Evolutionary conservation across 148 eudicot species (phyloP).

Genomic region (Tetragonia tetragonoides): DNA sequence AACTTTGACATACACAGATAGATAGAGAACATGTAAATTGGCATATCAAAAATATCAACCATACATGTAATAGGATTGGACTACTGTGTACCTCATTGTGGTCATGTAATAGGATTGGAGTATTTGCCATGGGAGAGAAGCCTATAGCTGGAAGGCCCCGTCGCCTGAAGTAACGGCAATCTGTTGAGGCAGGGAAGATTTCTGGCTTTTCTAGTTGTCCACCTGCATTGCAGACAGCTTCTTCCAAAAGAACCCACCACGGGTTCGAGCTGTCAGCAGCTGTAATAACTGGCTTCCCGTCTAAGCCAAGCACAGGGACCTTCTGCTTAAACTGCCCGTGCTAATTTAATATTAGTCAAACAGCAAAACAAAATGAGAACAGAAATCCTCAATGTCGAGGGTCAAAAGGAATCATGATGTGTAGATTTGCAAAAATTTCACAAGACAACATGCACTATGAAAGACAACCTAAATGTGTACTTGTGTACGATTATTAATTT

Average conservation of each 20-base stretch:
- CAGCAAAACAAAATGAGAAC: constrained; percentile 10
- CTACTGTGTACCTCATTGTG: constrained; percentile 71
- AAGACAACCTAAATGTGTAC: too few relatives aligned
- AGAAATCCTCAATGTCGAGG: too few relatives aligned
- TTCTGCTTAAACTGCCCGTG: constrained; percentile 80
- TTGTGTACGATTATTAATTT: background rate
- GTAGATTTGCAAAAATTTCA: too few relatives aligned
- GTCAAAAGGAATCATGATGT: too few relatives aligned
- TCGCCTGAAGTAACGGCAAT: constrained; percentile 79
- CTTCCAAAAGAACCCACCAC: constrained; percentile 87
- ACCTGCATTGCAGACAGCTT: constrained; percentile 59
- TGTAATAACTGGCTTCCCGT: constrained; percentile 64
- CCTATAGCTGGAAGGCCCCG: constrained; percentile 89
- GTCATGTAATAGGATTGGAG: constrained; percentile 91
- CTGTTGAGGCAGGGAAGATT: constrained; percentile 95
- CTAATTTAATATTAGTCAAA: constrained; percentile 24
- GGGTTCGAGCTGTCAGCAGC: constrained; percentile 72
- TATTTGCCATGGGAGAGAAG: constrained; percentile 95
- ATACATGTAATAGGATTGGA: background rate
- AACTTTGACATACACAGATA: background rate
- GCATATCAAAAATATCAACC: background rate
- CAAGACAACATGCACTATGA: too few relatives aligned
- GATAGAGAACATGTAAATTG: background rate
- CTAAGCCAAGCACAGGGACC: constrained; percentile 52
- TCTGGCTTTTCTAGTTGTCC: constrained; percentile 76